These are phyloP conservation scores for Straminergon stramineum DNA, from an alignment of 225 moss, liverwort and hornwort genomes.

Conservation along the genomic window DNA sequence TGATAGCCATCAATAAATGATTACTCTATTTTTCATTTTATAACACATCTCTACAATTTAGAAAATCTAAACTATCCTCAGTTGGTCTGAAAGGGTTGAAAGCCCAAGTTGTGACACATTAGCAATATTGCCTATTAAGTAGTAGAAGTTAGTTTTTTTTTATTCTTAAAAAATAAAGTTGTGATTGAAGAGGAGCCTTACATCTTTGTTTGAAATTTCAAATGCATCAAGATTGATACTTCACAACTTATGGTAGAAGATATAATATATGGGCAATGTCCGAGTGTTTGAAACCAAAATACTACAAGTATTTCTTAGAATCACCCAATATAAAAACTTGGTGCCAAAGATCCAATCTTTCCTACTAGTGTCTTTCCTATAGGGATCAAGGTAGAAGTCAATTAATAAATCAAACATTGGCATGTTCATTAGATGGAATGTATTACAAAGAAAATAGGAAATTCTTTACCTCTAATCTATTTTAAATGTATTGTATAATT, in stretches of 20 bases:
- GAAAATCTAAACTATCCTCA: too few relatives aligned
- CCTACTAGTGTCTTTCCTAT: background rate
- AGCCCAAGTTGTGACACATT: too few relatives aligned
- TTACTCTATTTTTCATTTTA: too few relatives aligned
- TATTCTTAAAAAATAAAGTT: background rate
- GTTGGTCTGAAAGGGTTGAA: too few relatives aligned
- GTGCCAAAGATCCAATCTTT: background rate
- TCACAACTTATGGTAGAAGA: background rate
- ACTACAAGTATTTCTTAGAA: background rate
- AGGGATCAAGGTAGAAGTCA: background rate
- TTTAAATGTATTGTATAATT: background rate
- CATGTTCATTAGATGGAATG: background rate
- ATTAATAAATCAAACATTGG: background rate
- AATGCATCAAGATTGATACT: background rate
- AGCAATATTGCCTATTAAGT: too few relatives aligned
- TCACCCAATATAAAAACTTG: background rate
- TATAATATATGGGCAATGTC: rapidly evolving
- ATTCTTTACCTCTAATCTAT: background rate
- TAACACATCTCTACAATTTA: too few relatives aligned
- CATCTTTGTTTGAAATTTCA: background rate
- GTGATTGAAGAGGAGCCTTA: background rate
- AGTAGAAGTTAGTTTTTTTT: background rate
- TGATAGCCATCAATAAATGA: too few relatives aligned
- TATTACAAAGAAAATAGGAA: background rate
- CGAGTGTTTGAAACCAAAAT: background rate